These are phyloP conservation scores for Trichophyton benhamiae DNA, from an alignment of 2,329 filamentous ascomycete species.

Conservation along the genomic window DNA sequence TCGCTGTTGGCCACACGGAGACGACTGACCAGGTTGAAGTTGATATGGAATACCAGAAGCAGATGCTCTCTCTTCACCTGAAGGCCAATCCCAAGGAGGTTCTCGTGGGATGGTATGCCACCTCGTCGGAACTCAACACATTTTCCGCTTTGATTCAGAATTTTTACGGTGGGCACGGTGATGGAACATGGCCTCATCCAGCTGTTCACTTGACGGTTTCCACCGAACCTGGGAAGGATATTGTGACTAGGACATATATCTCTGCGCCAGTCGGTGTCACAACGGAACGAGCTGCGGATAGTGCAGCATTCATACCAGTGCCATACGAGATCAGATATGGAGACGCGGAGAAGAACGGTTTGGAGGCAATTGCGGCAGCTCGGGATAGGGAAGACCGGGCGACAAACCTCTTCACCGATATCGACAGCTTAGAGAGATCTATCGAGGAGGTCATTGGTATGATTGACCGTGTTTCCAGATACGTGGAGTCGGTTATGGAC, in stretches of 20 bases:
- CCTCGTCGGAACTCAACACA: constrained; percentile 89
- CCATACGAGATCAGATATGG: constrained; percentile 87
- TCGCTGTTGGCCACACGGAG: constrained; percentile 96
- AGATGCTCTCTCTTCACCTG: constrained; percentile 90
- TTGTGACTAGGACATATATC: constrained; percentile 89
- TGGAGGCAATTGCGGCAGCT: constrained; percentile 74
- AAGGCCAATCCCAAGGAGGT: constrained; percentile 89
- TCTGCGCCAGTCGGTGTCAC: constrained; percentile 89
- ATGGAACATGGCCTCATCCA: constrained; percentile 94
- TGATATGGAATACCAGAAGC: constrained; percentile 99
- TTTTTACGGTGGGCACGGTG: constrained; percentile 95
- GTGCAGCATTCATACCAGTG: constrained; percentile 93
- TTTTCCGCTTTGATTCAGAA: constrained; percentile 99
- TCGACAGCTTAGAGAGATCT: constrained; percentile 75
- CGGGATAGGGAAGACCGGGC: constrained; percentile 65
- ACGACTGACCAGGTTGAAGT: constrained; percentile 98
- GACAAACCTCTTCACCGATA: constrained; percentile 66
- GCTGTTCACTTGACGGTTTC: constrained; percentile 92
- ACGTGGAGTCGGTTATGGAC: constrained; percentile 80
- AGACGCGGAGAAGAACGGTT: constrained; percentile 61
- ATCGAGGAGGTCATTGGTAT: constrained; percentile 80
- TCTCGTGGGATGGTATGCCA: constrained; percentile 97
- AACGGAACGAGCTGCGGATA: constrained; percentile 86
- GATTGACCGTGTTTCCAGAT: constrained; percentile 81
- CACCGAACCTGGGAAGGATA: constrained; percentile 75